Evolutionary conservation across 257 asterid genomes (phyloP).

Genomic region (Coffea eugenioides): DNA sequence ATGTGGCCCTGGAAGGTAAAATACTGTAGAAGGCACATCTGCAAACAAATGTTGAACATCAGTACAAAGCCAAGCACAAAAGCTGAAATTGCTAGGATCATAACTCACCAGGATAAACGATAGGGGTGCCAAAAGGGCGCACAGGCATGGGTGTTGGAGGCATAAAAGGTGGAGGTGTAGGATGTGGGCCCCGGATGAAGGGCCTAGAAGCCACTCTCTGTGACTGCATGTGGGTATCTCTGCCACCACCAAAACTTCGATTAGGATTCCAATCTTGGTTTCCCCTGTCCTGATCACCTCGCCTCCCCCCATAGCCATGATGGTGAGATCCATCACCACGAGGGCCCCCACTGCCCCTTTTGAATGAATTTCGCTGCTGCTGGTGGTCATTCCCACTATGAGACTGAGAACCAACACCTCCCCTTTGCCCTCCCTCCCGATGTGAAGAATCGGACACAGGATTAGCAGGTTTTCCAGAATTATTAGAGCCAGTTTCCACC

Average conservation of each 20-base stretch:
- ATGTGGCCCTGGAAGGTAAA: conserved; percentile 45
- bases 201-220: conserved; percentile 55
- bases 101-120: conserved; percentile 60
- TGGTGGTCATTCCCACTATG: conserved; percentile 52
- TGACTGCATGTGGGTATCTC: conserved; percentile 51
- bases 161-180: conserved; percentile 38
- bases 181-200: conserved; percentile 48
- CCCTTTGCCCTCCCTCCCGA: conserved; percentile 54
- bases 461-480: conserved; percentile 35
- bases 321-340: conserved; percentile 61
- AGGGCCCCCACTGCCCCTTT: conserved; percentile 55
- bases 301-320: conserved; percentile 51
- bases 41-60: conserved; percentile 28
- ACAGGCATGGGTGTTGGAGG: conserved; percentile 43
- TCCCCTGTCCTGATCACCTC: conserved; percentile 69
- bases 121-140: conserved; percentile 43
- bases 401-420: conserved; percentile 39
- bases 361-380: conserved; percentile 49
- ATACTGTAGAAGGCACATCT: conserved; percentile 51
- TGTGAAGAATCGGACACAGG: conserved; percentile 39
- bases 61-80: conserved; percentile 7
- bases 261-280: conserved; percentile 48
- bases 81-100: conserved; percentile 13
- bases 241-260: conserved; percentile 55
- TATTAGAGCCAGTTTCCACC: conserved; percentile 28